Base-by-base conservation (phyloP, 169 alveolate species). In the Plasmodium ovale region DNA sequence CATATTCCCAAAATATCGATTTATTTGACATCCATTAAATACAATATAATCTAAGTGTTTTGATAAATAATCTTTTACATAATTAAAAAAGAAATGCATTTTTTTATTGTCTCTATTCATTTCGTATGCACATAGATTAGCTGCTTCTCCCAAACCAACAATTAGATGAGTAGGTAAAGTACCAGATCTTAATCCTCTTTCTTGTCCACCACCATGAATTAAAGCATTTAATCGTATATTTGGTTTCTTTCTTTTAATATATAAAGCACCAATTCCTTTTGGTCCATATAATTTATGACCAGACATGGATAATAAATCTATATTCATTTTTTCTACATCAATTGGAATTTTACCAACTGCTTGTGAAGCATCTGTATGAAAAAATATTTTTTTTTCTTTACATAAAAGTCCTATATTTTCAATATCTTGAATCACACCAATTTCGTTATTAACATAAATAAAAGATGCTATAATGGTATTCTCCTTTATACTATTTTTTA, bases 161-260 rank as follows among this genome's bases (percentile, higher is more conserved):
- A 95, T 95, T 44, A 96, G 72, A 27, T 98, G 97, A 7, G 98
- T 95, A 3, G 98, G 96, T 64, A 97, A 73, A 5, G 99, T 97
- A 16, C 99, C 99, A 37, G 99, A 97, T 82, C 99, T 92, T 87
- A 98, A 77, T 39, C 99, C 99, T 47, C 99, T 93, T 92, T 99
- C 99, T 94, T 99, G 98, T 6, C 99, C 99, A 23, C 99, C 99
- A 25, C 99, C 99, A 93, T 96, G 98, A 31, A 99, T 97, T 27
- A 97, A 87, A 0, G 99, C 98, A 56, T 94, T 94, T 71, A 99
- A 94, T 60, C 99, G 92, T 7, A 98, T 99, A 77, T 99, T 95
- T 12, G 99, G 99, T 73, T 94, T 95, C 68, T 98, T 95, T 87
- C 98, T 94, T 35, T 95, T 85, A 12, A 99, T 98, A 92, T 96